Evolutionary conservation across 176 grass and related monocot species (phyloP).

Genomic region (Cenchrus americanus): DNA sequence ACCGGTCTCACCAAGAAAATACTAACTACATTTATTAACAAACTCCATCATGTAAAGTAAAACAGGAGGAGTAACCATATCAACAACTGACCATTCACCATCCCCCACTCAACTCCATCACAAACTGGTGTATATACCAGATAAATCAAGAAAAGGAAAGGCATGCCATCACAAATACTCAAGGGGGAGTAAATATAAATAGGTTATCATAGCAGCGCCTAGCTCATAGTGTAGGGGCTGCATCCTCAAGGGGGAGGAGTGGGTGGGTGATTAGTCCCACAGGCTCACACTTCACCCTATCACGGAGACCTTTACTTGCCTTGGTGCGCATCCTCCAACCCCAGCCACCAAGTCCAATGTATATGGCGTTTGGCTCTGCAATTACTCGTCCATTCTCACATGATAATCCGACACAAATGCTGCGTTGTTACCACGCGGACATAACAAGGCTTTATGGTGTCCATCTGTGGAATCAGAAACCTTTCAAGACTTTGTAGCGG

Average conservation of each 20-base stretch:
- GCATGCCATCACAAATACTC: slow-evolving; percentile 34
- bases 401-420: slow-evolving; percentile 18
- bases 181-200: slow-evolving; percentile 34
- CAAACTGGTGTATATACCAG: slow-evolving; percentile 30
- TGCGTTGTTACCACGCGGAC: not conserved
- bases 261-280: slow-evolving; percentile 1
- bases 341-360: slow-evolving; percentile 33
- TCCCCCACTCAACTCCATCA: slow-evolving; percentile 4
- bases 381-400: slow-evolving; percentile 35
- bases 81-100: slow-evolving; percentile 45
- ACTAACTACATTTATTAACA: slow-evolving; percentile 52
- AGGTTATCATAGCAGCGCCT: slow-evolving; percentile 27
- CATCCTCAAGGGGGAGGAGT: not conserved
- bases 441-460: not conserved
- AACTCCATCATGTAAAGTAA: slow-evolving; percentile 1
- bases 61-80: slow-evolving; percentile 47
- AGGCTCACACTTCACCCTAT: slow-evolving; percentile 33
- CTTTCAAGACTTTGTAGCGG: not conserved
- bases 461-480: slow-evolving; percentile 31
- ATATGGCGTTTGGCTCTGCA: slow-evolving; percentile 19
- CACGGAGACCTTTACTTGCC: slow-evolving; percentile 2
- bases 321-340: slow-evolving; percentile 24
- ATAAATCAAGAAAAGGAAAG: not conserved
- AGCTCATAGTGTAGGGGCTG: slow-evolving; percentile 17
- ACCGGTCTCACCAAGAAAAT: slow-evolving; percentile 14